These are phyloP conservation scores for Tuber indicum DNA, from an alignment of 495 filamentous ascomycete genomes.

Conservation along the genomic window DNA sequence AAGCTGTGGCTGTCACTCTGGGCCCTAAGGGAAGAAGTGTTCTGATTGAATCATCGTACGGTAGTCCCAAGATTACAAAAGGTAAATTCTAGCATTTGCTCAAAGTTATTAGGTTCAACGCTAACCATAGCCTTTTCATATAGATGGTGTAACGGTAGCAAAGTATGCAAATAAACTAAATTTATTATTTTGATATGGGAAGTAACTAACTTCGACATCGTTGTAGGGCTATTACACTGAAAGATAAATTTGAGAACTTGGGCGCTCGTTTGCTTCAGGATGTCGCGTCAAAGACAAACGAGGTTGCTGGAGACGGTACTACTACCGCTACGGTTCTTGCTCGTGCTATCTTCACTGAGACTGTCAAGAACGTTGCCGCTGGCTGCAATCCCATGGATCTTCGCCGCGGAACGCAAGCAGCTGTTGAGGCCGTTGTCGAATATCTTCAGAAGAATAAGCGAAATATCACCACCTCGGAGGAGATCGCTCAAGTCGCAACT, in stretches of 20 bases:
- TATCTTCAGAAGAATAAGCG: conserved; percentile 91
- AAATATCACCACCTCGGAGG: conserved; percentile 92
- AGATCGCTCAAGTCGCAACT: conserved; percentile 96
- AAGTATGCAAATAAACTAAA: conserved; percentile 26
- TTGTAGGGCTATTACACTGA: conserved; percentile 67
- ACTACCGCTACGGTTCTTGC: conserved; percentile 96
- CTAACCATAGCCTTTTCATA: conserved; percentile 40
- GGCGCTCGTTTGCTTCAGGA: conserved; percentile 94
- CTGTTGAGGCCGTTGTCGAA: conserved; percentile 86
- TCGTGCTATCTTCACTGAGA: conserved; percentile 98
- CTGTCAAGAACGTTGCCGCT: conserved; percentile 98
- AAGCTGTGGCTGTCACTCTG: conserved; percentile 90
- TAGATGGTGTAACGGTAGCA: conserved; percentile 42
- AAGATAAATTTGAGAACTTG: conserved; percentile 99
- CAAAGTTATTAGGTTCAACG: conserved; percentile 11
- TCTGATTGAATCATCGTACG: conserved; percentile 93
- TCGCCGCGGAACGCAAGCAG: conserved; percentile 89
- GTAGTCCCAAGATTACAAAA: conserved; percentile 99
- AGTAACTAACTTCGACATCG: conserved; percentile 32
- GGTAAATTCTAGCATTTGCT: conserved; percentile 52
- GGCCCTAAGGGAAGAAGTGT: conserved; percentile 98
- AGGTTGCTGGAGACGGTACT: conserved; percentile 95
- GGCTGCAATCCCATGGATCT: conserved; percentile 99
- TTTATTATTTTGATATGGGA: background rate
- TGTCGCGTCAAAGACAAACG: conserved; percentile 98